These are phyloP conservation scores for Exserohilum turcica DNA, from an alignment of 2,329 filamentous ascomycete species.

Conservation along the genomic window DNA sequence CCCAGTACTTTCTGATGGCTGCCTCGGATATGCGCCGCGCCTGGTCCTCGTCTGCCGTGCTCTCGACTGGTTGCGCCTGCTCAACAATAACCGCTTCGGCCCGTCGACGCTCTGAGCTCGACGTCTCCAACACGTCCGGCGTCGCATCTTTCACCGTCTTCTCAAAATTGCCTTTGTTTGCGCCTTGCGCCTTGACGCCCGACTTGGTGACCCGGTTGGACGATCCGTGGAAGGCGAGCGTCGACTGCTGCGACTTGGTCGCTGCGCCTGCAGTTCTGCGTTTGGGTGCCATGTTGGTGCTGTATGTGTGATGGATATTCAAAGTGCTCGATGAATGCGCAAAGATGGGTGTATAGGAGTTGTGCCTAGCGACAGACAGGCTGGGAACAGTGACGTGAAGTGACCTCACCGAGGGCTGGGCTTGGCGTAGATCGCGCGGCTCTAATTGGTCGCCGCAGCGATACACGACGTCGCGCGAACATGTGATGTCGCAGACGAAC, in stretches of 20 bases:
- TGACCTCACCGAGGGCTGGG: conserved; percentile 35
- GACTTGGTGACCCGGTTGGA: conserved; percentile 65
- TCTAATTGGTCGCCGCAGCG: conserved; percentile 28
- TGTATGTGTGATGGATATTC: conserved; percentile 6
- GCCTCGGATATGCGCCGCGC: conserved; percentile 70
- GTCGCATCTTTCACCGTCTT: conserved; percentile 36
- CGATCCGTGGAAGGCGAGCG: conserved; percentile 66
- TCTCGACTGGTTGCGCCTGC: conserved; percentile 32
- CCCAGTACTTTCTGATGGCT: conserved; percentile 81
- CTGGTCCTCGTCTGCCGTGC: conserved; percentile 53
- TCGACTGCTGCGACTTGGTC: conserved; percentile 61
- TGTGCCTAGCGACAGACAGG: conserved; percentile 15
- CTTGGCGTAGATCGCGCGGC: conserved; percentile 25
- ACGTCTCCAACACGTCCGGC: conserved; percentile 26
- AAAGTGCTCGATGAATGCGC: neutral
- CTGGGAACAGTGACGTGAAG: conserved; percentile 30
- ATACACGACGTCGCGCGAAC: conserved; percentile 32
- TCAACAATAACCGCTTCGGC: conserved; percentile 48
- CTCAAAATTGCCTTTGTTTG: conserved; percentile 49
- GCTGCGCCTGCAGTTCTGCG: conserved; percentile 49
- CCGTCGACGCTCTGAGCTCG: conserved; percentile 43
- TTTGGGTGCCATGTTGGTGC: conserved; percentile 53
- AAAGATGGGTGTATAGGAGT: conserved; percentile 8
- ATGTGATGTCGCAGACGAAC: conserved; percentile 28
- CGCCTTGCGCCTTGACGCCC: conserved; percentile 41